These are phyloP conservation scores for Mycogone perniciosa DNA, from an alignment of 2,329 filamentous ascomycete species.

Conservation along the genomic window DNA sequence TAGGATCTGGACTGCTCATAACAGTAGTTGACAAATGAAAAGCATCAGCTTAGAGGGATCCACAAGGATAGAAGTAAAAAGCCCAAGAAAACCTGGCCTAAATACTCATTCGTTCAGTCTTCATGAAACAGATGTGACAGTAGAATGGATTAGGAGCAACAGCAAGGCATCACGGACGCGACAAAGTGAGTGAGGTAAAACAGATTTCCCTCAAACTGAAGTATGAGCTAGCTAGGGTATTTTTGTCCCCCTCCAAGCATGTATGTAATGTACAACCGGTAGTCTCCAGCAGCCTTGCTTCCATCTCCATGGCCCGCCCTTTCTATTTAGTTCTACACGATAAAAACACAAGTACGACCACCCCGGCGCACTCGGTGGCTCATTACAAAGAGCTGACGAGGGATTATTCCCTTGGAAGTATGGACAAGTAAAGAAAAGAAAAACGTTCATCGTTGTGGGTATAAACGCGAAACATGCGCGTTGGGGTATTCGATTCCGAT, in stretches of 20 bases:
- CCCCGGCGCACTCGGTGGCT: slow-evolving; percentile 11
- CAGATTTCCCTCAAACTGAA: neutral
- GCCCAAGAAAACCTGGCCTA: too few species aligned
- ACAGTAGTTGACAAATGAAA: too few species aligned
- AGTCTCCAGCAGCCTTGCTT: slow-evolving; percentile 10
- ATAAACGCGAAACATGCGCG: slow-evolving; percentile 16
- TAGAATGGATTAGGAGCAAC: neutral
- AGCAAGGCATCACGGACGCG: neutral
- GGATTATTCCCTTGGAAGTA: slow-evolving; percentile 14
- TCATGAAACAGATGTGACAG: too few species aligned
- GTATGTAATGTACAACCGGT: slow-evolving; percentile 16
- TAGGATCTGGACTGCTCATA: too few species aligned
- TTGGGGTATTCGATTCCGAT: slow-evolving; percentile 8
- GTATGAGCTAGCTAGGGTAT: slow-evolving; percentile 11
- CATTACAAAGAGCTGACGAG: slow-evolving; percentile 14
- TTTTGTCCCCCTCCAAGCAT: slow-evolving; percentile 4
- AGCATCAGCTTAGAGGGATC: too few species aligned
- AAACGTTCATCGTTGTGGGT: slow-evolving; percentile 20
- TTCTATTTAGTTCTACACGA: slow-evolving; percentile 17
- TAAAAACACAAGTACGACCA: slow-evolving; percentile 14
- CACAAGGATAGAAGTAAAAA: too few species aligned
- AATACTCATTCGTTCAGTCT: too few species aligned
- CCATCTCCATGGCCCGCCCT: neutral
- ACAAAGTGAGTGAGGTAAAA: neutral
- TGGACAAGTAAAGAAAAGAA: slow-evolving; percentile 15